Evolutionary conservation across 106 monocot species (phyloP).

Genomic region (Dendrobium officinale): DNA sequence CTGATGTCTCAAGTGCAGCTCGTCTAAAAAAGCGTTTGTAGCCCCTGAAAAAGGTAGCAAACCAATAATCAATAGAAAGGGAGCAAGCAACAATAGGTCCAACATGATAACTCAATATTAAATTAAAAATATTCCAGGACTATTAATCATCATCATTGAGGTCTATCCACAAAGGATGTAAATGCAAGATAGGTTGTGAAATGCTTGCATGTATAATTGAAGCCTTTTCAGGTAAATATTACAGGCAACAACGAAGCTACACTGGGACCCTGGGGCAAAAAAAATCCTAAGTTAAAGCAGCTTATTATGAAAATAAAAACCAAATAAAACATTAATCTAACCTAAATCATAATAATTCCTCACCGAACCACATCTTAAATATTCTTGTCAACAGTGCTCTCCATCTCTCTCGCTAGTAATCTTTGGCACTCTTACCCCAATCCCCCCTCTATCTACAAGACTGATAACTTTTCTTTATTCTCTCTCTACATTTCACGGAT

Average conservation of each 20-base stretch:
- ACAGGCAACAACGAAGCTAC: not conserved
- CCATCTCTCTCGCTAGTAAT: no score
- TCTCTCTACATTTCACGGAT: no score
- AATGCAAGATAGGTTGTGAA: not conserved
- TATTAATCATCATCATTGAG: not conserved
- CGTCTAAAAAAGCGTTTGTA: constrained; percentile 89
- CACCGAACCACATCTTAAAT: no score
- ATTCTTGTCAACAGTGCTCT: no score
- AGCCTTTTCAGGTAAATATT: not conserved
- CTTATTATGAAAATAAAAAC: no score
- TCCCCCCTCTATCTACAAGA: no score
- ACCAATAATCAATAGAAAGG: not conserved
- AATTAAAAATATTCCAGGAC: not conserved
- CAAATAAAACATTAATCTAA: no score
- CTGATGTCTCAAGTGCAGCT: constrained; percentile 84
- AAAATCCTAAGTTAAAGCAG: no score
- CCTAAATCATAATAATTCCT: no score
- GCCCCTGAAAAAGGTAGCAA: constrained; percentile 43
- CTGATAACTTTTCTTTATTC: no score
- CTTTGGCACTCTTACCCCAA: no score
- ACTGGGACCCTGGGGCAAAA: no score
- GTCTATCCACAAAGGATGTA: not conserved
- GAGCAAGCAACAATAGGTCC: not conserved
- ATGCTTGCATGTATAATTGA: not conserved
- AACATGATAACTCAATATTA: not conserved